phyloP scores from a whole-genome alignment of 2,329 filamentous ascomycete species.

The Volutella citrinella region DNA sequence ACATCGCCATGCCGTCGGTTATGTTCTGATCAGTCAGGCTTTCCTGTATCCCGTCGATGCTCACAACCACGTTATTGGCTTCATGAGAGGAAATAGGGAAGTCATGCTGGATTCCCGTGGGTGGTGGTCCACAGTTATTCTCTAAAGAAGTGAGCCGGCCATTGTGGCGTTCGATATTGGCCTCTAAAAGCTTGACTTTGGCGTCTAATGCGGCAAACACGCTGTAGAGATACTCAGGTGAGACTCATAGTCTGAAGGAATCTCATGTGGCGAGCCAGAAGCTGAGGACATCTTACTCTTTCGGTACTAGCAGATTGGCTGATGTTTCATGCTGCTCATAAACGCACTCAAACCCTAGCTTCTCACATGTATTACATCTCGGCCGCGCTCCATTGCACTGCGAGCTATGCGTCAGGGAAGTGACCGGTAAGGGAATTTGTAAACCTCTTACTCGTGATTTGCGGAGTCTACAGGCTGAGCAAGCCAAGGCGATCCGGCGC shows the following conservation, averaged over 20 bases:
- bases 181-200: conserved; percentile 8
- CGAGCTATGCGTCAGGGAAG: no score
- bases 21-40: conserved; percentile 7
- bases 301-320: conserved; percentile 8
- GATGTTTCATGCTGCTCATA: conserved; percentile 11
- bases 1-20: conserved; percentile 14
- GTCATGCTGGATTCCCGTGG: no score
- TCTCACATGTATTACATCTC: conserved; percentile 8
- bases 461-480: no score
- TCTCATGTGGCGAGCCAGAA: not conserved
- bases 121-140: not conserved
- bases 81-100: no score
- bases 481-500: no score
- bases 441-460: no score
- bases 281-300: conserved; percentile 5
- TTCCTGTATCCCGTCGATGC: conserved; percentile 7
- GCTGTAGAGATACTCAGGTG: not conserved
- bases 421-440: no score
- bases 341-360: conserved; percentile 12
- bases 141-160: conserved; percentile 6
- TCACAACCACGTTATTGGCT: conserved; percentile 7
- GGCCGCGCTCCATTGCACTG: conserved; percentile 13
- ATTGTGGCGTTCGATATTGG: conserved; percentile 4
- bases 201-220: conserved; percentile 10
- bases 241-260: not conserved